These are phyloP conservation scores for Verbena officinalis DNA, from an alignment of 257 asterid species.

Conservation along the genomic window DNA sequence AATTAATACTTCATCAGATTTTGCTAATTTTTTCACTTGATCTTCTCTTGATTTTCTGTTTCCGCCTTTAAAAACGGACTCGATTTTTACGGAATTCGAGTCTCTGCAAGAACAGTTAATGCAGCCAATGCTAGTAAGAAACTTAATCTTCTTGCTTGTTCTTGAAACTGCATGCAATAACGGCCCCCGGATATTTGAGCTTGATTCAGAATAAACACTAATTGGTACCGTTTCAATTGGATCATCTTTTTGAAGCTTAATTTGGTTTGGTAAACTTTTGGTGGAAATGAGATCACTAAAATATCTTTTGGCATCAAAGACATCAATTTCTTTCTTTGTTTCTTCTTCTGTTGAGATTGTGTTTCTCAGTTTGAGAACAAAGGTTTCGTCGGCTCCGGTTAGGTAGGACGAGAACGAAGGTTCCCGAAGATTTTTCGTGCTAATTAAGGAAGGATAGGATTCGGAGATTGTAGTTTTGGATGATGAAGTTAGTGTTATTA, in stretches of 20 bases:
- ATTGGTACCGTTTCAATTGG: slow-evolving; percentile 25
- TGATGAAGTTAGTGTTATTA: slow-evolving; percentile 39
- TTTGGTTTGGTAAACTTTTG: slow-evolving; percentile 4
- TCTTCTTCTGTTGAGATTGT: slow-evolving; percentile 21
- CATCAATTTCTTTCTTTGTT: slow-evolving; percentile 45
- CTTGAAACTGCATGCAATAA: slow-evolving; percentile 33
- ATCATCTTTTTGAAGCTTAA: slow-evolving; percentile 4
- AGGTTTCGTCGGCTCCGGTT: slow-evolving; percentile 37
- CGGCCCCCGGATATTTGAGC: slow-evolving; percentile 45
- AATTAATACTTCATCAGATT: not conserved
- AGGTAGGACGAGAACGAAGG: slow-evolving; percentile 47
- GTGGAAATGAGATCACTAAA: slow-evolving; percentile 40
- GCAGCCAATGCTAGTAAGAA: slow-evolving; percentile 45
- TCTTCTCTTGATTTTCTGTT: slow-evolving; percentile 20
- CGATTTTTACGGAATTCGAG: slow-evolving; percentile 43
- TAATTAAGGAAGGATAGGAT: slow-evolving; percentile 16
- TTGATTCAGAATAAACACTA: slow-evolving; percentile 53
- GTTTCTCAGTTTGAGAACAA: slow-evolving; percentile 29
- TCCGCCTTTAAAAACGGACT: slow-evolving; percentile 11
- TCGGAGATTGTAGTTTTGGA: slow-evolving; percentile 28
- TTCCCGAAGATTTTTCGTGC: slow-evolving; percentile 24
- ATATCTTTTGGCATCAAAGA: slow-evolving; percentile 55
- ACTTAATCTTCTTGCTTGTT: slow-evolving; percentile 35
- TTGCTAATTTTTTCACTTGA: not conserved
- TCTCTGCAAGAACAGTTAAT: slow-evolving; percentile 41